A percentile compares a stretch with the other conserved stretches of the same genome.
Evolutionary conservation across 208 protist species (phyloP).

Genomic region (Crithidia bombi): DNA sequence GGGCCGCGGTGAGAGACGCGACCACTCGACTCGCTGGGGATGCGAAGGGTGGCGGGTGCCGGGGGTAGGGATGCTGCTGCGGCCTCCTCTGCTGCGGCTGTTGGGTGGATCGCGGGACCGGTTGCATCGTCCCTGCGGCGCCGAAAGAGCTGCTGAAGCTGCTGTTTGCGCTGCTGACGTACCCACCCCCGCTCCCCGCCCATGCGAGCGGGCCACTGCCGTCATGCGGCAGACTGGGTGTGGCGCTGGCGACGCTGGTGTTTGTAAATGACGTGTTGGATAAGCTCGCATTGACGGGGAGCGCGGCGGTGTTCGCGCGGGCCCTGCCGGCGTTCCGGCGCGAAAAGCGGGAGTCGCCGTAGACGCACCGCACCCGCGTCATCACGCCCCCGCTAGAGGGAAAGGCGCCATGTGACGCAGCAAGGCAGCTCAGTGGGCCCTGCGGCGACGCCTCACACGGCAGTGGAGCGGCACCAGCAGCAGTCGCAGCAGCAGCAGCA

Average conservation of each 20-base stretch:
- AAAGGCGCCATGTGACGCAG: neutral
- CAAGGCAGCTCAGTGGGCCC: neutral
- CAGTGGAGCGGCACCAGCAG: neutral
- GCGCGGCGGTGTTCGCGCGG: neutral
- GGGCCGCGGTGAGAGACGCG: neutral
- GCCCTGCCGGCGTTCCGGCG: neutral
- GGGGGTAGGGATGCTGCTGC: neutral
- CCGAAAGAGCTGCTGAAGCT: constrained; percentile 14
- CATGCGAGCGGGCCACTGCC: constrained; percentile 4
- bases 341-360: constrained; percentile 9
- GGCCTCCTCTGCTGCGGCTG: neutral
- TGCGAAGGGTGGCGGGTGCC: too few relatives aligned
- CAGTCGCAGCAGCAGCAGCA: neutral
- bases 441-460: too few relatives aligned
- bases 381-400: neutral
- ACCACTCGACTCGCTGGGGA: too few relatives aligned
- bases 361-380: neutral
- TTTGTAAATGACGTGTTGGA: neutral
- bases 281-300: neutral
- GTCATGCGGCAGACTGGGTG: too few relatives aligned
- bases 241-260: neutral
- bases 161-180: constrained; percentile 14
- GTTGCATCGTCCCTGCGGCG: constrained; percentile 8
- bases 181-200: constrained; percentile 6
- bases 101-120: neutral